Base-by-base conservation (phyloP, 1,139 yeast species). In the Saccharomyces hybrid region DNA sequence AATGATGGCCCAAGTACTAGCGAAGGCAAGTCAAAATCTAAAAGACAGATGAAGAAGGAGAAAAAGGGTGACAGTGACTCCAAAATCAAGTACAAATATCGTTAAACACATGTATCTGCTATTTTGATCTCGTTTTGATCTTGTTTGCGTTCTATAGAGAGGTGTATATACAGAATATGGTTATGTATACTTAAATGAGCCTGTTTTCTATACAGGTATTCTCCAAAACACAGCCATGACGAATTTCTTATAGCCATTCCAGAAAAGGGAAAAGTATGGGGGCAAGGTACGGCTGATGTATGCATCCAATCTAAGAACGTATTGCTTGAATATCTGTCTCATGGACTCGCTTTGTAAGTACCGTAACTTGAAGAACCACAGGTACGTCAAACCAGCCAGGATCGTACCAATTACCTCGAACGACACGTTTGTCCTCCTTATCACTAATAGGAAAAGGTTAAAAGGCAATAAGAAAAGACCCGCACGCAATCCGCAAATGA, bases 1-100 rank as follows among this genome's bases (percentile, higher is more conserved):
- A 8, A 29, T 50, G 26, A 52, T 49, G 21, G 29, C 52, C 29
- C 51, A 56, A 19, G 28, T 52, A 12, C 51, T 21, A 44, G 54
- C 29, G 32, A 46, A 49, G 19, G 46, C 51, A 16, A 49, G 38
- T 11, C 50, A 51, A 64, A 66, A 53, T 68, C 72, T 8, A 68
- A 67, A 54, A 66, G 72, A 62, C 71, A 68, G 55, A 29, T 61
- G 56, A 69, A 67, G 57, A 60, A 66, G 49, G 71, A 68, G 53
- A 66, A 66, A 52, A 65, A 62, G 48, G 67, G 64, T 48, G 67
- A 65, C 46, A 63, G 63, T 42, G 64, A 63, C 53, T 58, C 60
- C 50, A 65, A 58, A 55, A 66, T 65, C 53, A 62, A 64, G 49
- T 64, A 60, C 49, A 57, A 54, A 28, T 54, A 49, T 34, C 24